These are phyloP conservation scores for Eucalyptus shirleyi DNA, from an alignment of 345 rosid genomes.

Conservation along the genomic window DNA sequence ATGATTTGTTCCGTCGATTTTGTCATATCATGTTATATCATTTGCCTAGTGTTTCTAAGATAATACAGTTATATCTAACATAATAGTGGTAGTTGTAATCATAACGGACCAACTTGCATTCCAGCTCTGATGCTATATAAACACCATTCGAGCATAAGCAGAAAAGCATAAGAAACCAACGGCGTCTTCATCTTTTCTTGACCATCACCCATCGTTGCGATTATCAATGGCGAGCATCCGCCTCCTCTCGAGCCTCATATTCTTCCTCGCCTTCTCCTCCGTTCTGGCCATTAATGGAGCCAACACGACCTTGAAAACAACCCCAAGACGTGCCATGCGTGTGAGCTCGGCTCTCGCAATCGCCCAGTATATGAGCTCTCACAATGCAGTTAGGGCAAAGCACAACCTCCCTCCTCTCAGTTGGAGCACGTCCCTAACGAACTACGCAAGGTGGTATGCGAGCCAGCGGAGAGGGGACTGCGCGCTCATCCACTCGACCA, in stretches of 20 bases:
- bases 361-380: slow-evolving; percentile 29
- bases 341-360: neutral
- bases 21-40: neutral
- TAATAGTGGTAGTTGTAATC: neutral
- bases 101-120: neutral
- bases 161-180: neutral
- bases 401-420: slow-evolving; percentile 35
- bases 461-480: slow-evolving; percentile 24
- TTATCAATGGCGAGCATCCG: neutral
- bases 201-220: neutral
- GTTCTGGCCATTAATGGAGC: neutral
- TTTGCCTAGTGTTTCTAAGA: neutral
- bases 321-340: neutral
- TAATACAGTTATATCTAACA: neutral
- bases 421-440: slow-evolving; percentile 46
- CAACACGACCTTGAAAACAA: neutral
- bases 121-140: neutral
- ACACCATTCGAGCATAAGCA: neutral
- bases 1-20: neutral
- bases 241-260: neutral
- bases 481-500: slow-evolving; percentile 30
- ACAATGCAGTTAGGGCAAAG: slow-evolving; percentile 27
- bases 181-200: neutral
- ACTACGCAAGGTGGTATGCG: slow-evolving; percentile 28
- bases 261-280: neutral